These are phyloP conservation scores for Ramicandelaber brevisporus DNA, from an alignment of 192 early-diverging fungal genomes.

Conservation along the genomic window DNA sequence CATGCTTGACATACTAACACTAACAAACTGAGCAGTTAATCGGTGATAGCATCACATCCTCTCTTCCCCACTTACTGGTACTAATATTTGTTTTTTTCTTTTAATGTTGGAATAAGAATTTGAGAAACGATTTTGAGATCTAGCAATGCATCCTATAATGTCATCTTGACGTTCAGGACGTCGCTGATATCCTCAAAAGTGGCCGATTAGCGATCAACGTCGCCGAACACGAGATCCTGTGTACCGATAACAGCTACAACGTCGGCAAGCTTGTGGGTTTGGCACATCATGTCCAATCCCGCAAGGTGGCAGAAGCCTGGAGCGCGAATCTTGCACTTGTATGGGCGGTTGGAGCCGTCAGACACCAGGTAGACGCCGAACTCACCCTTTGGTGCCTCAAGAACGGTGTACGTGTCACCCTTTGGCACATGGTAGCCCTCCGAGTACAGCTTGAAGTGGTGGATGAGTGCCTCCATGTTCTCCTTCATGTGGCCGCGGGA, in stretches of 20 bases:
- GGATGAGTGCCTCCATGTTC: conserved; percentile 96
- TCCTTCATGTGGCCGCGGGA: conserved; percentile 88
- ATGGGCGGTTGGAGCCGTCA: conserved; percentile 82
- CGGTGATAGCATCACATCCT: too few relatives aligned
- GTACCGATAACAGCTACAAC: conserved; percentile 94
- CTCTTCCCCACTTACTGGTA: too few relatives aligned
- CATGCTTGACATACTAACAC: too few relatives aligned
- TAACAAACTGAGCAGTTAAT: too few relatives aligned
- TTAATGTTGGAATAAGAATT: too few relatives aligned
- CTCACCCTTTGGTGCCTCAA: conserved; percentile 98
- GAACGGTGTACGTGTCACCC: conserved; percentile 91
- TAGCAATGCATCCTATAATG: too few relatives aligned
- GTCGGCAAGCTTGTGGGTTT: conserved; percentile 81
- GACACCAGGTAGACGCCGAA: conserved; percentile 89
- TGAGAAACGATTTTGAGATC: too few relatives aligned
- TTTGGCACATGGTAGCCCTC: conserved; percentile 93
- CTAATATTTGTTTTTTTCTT: too few relatives aligned
- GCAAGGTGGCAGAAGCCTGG: conserved; percentile 88
- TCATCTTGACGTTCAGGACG: too few relatives aligned
- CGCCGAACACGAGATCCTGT: conserved; percentile 97
- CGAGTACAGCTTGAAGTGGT: conserved; percentile 98
- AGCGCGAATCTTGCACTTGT: conserved; percentile 92
- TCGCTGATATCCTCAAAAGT: too few relatives aligned
- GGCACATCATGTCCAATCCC: conserved; percentile 70
- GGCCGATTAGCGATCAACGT: conserved; percentile 48